Evolutionary conservation across 176 grass and related monocot genomes (phyloP).

Genomic region (Urochloa ruziziensis): DNA sequence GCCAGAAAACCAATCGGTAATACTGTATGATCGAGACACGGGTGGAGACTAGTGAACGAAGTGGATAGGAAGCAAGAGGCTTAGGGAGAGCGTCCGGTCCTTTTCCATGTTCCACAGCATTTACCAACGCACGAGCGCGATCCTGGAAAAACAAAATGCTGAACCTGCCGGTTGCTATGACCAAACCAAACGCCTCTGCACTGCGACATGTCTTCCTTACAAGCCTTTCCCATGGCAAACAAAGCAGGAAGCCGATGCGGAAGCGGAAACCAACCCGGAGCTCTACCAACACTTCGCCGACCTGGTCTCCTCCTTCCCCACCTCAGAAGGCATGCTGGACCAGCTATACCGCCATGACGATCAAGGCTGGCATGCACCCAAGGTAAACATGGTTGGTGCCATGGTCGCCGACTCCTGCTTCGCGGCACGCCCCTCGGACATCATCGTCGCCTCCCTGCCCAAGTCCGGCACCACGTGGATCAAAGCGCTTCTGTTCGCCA

Average conservation of each 20-base stretch:
- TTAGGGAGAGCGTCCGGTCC: too few relatives aligned
- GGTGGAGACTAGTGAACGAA: too few relatives aligned
- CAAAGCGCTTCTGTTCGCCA: conserved; percentile 27
- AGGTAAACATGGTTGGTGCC: not conserved
- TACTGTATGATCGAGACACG: too few relatives aligned
- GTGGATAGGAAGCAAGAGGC: too few relatives aligned
- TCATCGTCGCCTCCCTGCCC: conserved; percentile 23
- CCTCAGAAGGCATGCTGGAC: not conserved
- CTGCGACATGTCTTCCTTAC: conserved; percentile 15
- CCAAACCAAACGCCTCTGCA: too few relatives aligned
- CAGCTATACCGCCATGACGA: not conserved
- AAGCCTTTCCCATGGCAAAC: not conserved
- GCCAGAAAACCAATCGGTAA: too few relatives aligned
- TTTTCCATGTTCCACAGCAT: too few relatives aligned
- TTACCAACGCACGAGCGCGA: too few relatives aligned
- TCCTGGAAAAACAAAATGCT: too few relatives aligned
- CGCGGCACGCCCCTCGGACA: conserved; percentile 4
- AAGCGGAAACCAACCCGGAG: not conserved
- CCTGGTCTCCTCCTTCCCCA: not conserved
- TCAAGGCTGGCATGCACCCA: not conserved
- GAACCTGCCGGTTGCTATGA: too few relatives aligned
- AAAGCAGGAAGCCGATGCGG: not conserved
- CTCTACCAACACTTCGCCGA: conserved; percentile 1
- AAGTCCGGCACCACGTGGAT: conserved; percentile 38
- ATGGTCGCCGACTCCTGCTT: conserved; percentile 31